phyloP scores from a whole-genome alignment of 2,329 filamentous ascomycete species.

The Passalora sequoiae region DNA sequence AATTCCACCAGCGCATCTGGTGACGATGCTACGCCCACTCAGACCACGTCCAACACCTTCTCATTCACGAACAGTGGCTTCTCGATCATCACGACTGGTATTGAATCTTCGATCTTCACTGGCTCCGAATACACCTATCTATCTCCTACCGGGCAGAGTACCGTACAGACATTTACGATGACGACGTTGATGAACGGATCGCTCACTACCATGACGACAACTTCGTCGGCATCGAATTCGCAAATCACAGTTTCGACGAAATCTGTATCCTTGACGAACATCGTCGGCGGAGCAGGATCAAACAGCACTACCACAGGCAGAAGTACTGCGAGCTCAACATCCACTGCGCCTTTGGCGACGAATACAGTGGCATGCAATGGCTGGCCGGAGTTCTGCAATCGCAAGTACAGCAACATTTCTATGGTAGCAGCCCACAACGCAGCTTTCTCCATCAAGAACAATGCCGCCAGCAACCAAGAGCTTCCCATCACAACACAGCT shows the following conservation, averaged over 20 bases:
- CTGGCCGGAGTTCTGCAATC: constrained; percentile 63
- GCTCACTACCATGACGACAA: constrained; percentile 5
- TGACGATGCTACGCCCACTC: neutral
- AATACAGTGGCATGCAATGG: constrained; percentile 80
- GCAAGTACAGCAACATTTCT: constrained; percentile 77
- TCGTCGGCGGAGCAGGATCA: constrained; percentile 21
- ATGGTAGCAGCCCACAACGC: constrained; percentile 76
- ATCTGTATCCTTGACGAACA: constrained; percentile 22
- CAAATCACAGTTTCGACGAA: constrained; percentile 23
- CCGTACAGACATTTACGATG: constrained; percentile 36
- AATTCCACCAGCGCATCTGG: constrained; percentile 1
- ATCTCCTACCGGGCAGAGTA: constrained; percentile 24
- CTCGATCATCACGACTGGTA: constrained; percentile 21
- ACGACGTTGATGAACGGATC: constrained; percentile 33
- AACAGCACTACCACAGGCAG: constrained; percentile 4
- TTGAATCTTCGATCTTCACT: constrained; percentile 23
- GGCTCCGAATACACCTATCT: constrained; percentile 29
- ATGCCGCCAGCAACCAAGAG: constrained; percentile 70
- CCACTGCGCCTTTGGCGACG: constrained; percentile 41
- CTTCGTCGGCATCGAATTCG: constrained; percentile 8
- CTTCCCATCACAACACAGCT: constrained; percentile 65
- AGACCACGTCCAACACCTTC: constrained; percentile 7
- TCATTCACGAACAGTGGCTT: constrained; percentile 25
- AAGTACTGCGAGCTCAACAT: constrained; percentile 27
- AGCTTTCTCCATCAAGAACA: constrained; percentile 65